Base-by-base conservation (phyloP, 208 protist genomes). In the Wallacemonas sp. region DNA sequence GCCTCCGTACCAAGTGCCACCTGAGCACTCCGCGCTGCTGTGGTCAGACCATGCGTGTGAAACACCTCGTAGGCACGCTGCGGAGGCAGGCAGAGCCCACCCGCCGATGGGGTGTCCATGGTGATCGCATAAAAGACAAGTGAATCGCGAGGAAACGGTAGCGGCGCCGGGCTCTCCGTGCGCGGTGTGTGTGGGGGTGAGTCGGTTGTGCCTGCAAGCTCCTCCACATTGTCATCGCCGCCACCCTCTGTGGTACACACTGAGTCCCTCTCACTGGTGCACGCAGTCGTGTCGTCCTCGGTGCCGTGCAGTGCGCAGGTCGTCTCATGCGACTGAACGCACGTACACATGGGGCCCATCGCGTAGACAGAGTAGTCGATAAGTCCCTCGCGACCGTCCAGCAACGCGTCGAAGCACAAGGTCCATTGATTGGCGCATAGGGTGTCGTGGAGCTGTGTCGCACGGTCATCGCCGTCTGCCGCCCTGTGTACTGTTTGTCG, bases 81-180 rank as follows among this genome's bases (percentile, higher is more conserved):
- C 53, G 83, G 71, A 12, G 75, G 77, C 45, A 91, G 50, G 58
- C 86, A 92, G 33, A 91, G 71, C 9, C 85, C 85, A 12, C 55
- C 41, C 5, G 78, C 70, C 13, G 82, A 61, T 22, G 68, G 12
- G 0, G 29, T 58, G 53, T 85, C 64, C 21, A 53, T 62, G 1
- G 86, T 92, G 48, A 92, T 27, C 60, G 89, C 85, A 64, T 86
- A 95, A 57, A 91, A 95, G 30, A 55, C 63, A 10, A 95, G 71
- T 0, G 60, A 50, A 21, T 87, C 71, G 19, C 27, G 26, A 0
- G 41, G 48, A 0, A 64, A 42, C 9, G n/a, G 22, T 27, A 45
- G n/a, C 29, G 19, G 26, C 54, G 33, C 52, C 54, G 8, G n/a
- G 17, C 33, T 54, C 54, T 13, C 21, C 34, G n/a, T n/a, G n/a